Evolutionary conservation across 345 rosid genomes (phyloP), one percentile per base, ranked within the genome.

Genomic region (Arabis alpina): DNA sequence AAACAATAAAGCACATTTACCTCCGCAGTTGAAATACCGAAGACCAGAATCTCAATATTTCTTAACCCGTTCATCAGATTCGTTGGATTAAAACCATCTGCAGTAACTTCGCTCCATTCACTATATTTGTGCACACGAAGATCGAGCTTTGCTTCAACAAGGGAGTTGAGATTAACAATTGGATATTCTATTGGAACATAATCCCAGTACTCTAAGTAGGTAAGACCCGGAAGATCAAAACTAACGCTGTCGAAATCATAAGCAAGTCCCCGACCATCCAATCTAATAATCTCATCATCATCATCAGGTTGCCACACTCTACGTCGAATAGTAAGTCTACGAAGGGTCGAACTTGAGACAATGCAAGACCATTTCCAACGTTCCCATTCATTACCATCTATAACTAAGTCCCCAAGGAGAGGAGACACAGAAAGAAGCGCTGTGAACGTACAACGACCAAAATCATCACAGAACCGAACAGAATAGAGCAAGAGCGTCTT

Each of bases 401-500:
- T 43, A 39, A 14, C 25, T 43, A 61, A 28, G 4, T 61, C 53
- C 66, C 27, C 52, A 19, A 63, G 54, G 8, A 47, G 32, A 63
- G 55, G 44, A 7, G 19, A 48, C 4, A 32, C 55, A 48, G 43
- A 32, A 12, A 63, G 32, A 47, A 63, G 68, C 32, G 3, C 34
- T 34, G 12, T 0, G 7, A 63, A 61, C 10, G 40, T 5, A 61
- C 66, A 16, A 5, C 61, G 39, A 36, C 39, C 28, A 8, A 2
- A 9, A 12, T n/a, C 1, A 15, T 10, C 41, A 32, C 3, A 0
- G 14, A 61, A 65, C 48, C 28, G 2, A n/a, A 65, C 24, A 0
- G 39, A 51, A n/a, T 39, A 36, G 14, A 52, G 70, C 25, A 14
- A 0, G 4, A 65, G 60, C 10, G 14, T 52, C 4, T 52, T 65